Base-by-base conservation (phyloP, 192 early-diverging fungal species). In the Coemansia sp. region DNA sequence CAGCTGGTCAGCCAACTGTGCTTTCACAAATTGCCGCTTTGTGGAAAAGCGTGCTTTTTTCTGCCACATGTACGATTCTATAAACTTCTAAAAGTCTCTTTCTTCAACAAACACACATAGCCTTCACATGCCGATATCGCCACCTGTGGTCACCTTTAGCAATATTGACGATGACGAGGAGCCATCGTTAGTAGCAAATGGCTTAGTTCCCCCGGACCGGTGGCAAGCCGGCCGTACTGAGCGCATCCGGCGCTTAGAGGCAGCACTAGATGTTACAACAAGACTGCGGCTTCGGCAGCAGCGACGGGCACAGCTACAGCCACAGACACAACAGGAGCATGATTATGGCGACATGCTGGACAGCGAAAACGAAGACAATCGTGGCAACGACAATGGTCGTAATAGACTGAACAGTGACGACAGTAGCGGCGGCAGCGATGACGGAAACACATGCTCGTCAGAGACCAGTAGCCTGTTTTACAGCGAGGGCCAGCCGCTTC, bases 401-500 rank as follows among this genome's bases (percentile, higher is more conserved):
- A 30, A 4, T 9, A 51, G 27, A 10, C 1, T 2, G 38, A 47
- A 43, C 55, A 42, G 46, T 22, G 18, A 34, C 27, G 50, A 42
- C 38, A 59, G 46, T 24, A 49, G 53, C 40, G 47, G 44, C n/a
- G 57, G 24, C 52, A 3, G 57, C 19, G 24, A 25, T 17, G 41
- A 53, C 12, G 30, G 34, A 22, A 47, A 57, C 17, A 40, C 55
- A 1, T 38, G 27, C 7, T 30, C 27, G 44, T 69, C 73, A 0
- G 61, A 61, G n/a, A 44, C 53, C 10, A 71, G 74, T 64, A 78
- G 74, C 42, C 11, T 63, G 21, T 67, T 67, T 41, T 71, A 67
- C 50, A 53, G 56, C 58, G 74, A 78, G 55, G 74, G 74, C 27
- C 74, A 65, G 61, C 69, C 74, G 14, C 65, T 78, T 17, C 49